Evolutionary conservation across 257 asterid species (phyloP), one percentile per base, ranked within the genome.

Genomic region (Solanum sparsipilum): DNA sequence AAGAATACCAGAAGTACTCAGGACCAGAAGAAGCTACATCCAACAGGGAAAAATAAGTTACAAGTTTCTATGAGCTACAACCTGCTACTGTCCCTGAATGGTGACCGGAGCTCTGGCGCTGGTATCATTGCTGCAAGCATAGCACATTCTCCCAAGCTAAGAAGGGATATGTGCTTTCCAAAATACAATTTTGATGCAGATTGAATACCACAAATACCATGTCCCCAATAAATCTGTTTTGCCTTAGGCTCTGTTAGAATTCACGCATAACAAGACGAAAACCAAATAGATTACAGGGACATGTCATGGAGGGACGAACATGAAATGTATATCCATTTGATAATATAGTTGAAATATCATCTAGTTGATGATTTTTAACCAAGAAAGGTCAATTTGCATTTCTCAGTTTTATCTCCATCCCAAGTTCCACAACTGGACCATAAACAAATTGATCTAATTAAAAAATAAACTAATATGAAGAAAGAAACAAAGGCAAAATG

Each of bases 121-220:
- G 90, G 93, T 73, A 89, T 89, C 87, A 91, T 91, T 76, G 90
- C 91, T 60, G 84, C 75, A 76, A 88, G 93, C 84, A 91, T 46
- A 35, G 91, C 90, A 87, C 91, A 91, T 78, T 91, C 93, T 13
- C 90, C 89, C 76, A 91, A 68, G 88, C 86, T 89, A 82, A 91
- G 91, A 83, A 44, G 58, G 16, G 90, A 86, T n/a, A 85, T 87
- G 21, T 89, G 88, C 78, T 89, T 91, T 70, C 91, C 89, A 4
- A 91, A 89, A 70, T 89, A 91, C 67, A 89, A 89, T 12, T 85
- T 48, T 41, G 91, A 91, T 63, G 93, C 91, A 10, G 89, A 86
- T 75, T 86, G 86, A 75, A 91, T 75, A 72, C 90, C 92, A 27
- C 86, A 91, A 67, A 91, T 83, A 63, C 93, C 91, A 86, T 91